Conservation (phyloP, 495 filamentous ascomycete genomes). For the Massariosphaeria phaeospora region DNA sequence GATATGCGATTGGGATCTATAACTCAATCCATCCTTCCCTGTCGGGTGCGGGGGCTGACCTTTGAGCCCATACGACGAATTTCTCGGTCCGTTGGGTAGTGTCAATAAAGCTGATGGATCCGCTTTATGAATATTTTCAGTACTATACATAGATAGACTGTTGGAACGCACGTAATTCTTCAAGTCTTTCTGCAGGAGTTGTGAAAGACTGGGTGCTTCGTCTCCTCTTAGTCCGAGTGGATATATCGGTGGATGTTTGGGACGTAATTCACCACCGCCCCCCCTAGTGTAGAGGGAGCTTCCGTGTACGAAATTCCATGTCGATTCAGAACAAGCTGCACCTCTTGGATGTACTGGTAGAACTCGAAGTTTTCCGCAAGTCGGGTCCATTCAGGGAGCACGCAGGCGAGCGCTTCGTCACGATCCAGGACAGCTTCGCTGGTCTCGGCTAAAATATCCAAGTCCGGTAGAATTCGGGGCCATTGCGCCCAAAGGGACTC, state of each 20-base stretch:
- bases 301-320: neutral
- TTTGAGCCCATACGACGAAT: neutral
- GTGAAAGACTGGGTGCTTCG: neutral
- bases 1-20: neutral
- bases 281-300: neutral
- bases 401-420: slow-evolving; percentile 37
- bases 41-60: too few species aligned
- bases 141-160: too few species aligned
- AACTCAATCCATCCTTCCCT: too few species aligned
- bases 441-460: slow-evolving; percentile 22
- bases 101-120: too few species aligned
- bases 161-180: neutral
- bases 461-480: slow-evolving; percentile 39
- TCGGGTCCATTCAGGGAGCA: slow-evolving; percentile 49
- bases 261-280: neutral
- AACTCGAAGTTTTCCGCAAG: slow-evolving; percentile 47
- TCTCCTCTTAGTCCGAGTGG: neutral
- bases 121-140: too few species aligned
- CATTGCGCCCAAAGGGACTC: slow-evolving; percentile 40
- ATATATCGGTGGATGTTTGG: neutral
- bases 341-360: slow-evolving; percentile 40
- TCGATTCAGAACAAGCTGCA: slow-evolving; percentile 33
- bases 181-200: neutral
- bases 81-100: too few species aligned
- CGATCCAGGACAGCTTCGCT: slow-evolving; percentile 36